Base-by-base conservation (phyloP, 306 rosid genomes). In the Rosa chinensis region DNA sequence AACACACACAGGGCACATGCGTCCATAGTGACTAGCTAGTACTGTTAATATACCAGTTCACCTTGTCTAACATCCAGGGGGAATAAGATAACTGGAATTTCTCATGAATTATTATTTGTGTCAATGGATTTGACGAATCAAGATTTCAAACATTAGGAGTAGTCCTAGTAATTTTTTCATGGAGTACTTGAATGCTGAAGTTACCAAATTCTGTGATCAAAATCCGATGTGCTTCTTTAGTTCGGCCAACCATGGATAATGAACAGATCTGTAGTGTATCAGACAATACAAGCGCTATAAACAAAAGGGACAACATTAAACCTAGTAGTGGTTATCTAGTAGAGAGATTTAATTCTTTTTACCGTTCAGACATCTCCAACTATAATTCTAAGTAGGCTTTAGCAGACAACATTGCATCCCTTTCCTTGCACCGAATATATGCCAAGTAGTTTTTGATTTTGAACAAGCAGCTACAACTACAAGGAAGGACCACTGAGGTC, bases 371-470 rank as follows among this genome's bases (percentile, higher is more conserved):
- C 70, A 64, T 64, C 45, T 64, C 70, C 44, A 64, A 7, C 70
- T 35, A 2, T 7, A 6, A 16, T 35, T 64, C 23, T 16, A 64
- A 35, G 37, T 45, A 64, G 70, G 70, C 45, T 64, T 70, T 61
- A 59, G 62, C 76, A 28, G 70, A 78, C 82, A 78, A 20, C 4
- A 43, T 12, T 69, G 64, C 79, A 20, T 59, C 73, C 73, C 55
- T 70, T 70, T 75, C 49, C 37, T 61, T 76, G 80, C 80, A 69
- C 37, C 73, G 77, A 76, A 78, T 77, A 73, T 35, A 56, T 84
- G 77, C 81, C 76, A 76, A 48, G 73, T 53, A 21, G 37, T 6
- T 18, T 28, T 50, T 59, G 72, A 18, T 39, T 53, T 52, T 42
- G 73, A 43, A 69, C 73, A 44, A 69, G 73, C 37, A 2, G 9